Percentiles rank a stretch among this genome's conserved stretches.
Evolutionary conservation across 2,329 filamentous ascomycete species (phyloP).

Genomic region (Aspergillus quadrilineatus): DNA sequence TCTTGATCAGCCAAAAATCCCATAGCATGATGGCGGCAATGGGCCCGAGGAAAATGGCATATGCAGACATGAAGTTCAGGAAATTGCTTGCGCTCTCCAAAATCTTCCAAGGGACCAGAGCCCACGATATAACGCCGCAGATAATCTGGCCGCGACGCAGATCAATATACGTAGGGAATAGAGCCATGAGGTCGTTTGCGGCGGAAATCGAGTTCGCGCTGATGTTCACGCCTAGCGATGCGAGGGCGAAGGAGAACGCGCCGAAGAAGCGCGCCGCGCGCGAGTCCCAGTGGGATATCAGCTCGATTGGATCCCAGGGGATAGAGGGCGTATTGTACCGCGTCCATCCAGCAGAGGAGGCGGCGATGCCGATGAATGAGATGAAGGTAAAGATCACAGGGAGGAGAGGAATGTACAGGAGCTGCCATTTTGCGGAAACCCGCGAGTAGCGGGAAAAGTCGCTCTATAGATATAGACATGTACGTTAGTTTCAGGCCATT

Average conservation of each 20-base stretch:
- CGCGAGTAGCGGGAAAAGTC: slow-evolving; percentile 58
- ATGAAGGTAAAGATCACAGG: slow-evolving; percentile 56
- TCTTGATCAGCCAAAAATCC: slow-evolving; percentile 61
- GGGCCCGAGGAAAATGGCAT: slow-evolving; percentile 64
- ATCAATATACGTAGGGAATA: slow-evolving; percentile 56
- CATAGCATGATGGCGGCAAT: slow-evolving; percentile 61
- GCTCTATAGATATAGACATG: slow-evolving; percentile 36
- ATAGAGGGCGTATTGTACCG: slow-evolving; percentile 35
- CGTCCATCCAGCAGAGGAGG: slow-evolving; percentile 42
- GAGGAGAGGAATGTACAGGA: slow-evolving; percentile 52
- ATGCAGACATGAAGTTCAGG: slow-evolving; percentile 65
- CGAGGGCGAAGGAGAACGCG: slow-evolving; percentile 55
- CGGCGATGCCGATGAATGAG: slow-evolving; percentile 48
- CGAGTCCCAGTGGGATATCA: slow-evolving; percentile 41
- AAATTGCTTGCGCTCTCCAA: slow-evolving; percentile 58
- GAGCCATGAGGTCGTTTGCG: slow-evolving; percentile 58
- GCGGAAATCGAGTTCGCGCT: slow-evolving; percentile 52
- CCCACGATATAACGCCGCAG: slow-evolving; percentile 58
- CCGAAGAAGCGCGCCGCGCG: slow-evolving; percentile 50
- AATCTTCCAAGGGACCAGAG: slow-evolving; percentile 66
- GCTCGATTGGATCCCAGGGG: slow-evolving; percentile 47
- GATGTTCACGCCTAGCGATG: slow-evolving; percentile 57
- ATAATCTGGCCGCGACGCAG: slow-evolving; percentile 58
- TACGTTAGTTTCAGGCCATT: neutral
- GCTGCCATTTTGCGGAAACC: slow-evolving; percentile 50